Conservation (phyloP, 1,139 yeast genomes). For the Williopsis jadinii region DNA sequence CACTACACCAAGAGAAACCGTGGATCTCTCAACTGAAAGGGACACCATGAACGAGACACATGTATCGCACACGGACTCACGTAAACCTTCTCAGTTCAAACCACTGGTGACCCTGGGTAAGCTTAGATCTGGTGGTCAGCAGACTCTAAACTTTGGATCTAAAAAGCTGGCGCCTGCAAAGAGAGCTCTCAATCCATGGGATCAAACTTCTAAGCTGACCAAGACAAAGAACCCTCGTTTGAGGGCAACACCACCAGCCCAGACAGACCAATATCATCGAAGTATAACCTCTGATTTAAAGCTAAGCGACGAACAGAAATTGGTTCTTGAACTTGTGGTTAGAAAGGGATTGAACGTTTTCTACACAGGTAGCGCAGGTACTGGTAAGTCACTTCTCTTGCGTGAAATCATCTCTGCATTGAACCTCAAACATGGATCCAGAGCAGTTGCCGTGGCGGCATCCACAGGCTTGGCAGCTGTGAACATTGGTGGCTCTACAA, state of each 20-base stretch:
- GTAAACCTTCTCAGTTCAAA: slow-evolving; percentile 1
- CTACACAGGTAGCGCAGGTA: slow-evolving; percentile 80
- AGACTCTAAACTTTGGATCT: slow-evolving; percentile 9
- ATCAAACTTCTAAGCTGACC: slow-evolving; percentile 1
- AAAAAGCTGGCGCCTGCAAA: slow-evolving; percentile 4
- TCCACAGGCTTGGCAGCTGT: slow-evolving; percentile 91
- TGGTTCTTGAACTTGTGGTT: slow-evolving; percentile 46
- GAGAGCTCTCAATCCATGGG: slow-evolving; percentile 17
- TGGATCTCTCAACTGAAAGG: not conserved
- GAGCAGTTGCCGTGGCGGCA: slow-evolving; percentile 73
- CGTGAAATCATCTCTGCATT: slow-evolving; percentile 46
- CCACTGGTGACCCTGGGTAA: slow-evolving; percentile 4
- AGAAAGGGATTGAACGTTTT: slow-evolving; percentile 46
- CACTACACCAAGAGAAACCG: not conserved
- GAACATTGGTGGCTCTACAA: slow-evolving; percentile 76
- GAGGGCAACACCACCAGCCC: slow-evolving; percentile 5
- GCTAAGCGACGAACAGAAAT: slow-evolving; percentile 39
- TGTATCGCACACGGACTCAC: not conserved
- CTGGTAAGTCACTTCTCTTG: slow-evolving; percentile 76
- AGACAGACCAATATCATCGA: not conserved
- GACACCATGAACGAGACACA: not conserved
- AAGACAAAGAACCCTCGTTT: slow-evolving; percentile 17
- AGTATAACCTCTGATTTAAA: slow-evolving; percentile 1
- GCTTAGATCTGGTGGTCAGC: slow-evolving; percentile 4
- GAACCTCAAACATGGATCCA: slow-evolving; percentile 34